Percentiles rank a stretch among this genome's conserved stretches.
Evolutionary conservation across 768 basidiomycete species (phyloP).

Genomic region (Pulveroboletus sp.): DNA sequence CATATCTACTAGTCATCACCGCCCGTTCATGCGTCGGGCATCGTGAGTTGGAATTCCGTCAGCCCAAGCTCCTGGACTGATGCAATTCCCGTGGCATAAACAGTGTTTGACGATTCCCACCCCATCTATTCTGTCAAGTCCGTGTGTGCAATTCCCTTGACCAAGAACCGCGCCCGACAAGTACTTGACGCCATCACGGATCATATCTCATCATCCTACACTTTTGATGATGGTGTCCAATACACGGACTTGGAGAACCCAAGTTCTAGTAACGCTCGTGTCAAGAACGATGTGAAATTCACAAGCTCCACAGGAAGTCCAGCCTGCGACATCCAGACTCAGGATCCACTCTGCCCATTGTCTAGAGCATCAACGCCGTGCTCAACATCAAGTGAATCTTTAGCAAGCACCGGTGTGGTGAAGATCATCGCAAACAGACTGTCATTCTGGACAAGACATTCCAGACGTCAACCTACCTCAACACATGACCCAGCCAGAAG

Average conservation of each 20-base stretch:
- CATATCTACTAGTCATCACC: conserved; percentile 74
- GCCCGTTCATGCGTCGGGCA: conserved; percentile 60
- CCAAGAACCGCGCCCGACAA: conserved; percentile 57
- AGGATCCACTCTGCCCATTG: conserved; percentile 21
- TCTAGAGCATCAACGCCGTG: conserved; percentile 54
- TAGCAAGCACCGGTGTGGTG: conserved; percentile 50
- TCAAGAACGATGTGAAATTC: conserved; percentile 49
- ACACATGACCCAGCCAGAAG: conserved; percentile 9
- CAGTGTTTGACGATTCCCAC: conserved; percentile 65
- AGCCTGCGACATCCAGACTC: background rate
- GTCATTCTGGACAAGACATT: conserved; percentile 72
- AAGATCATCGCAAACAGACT: conserved; percentile 63
- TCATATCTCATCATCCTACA: conserved; percentile 49
- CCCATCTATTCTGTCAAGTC: conserved; percentile 66
- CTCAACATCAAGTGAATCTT: conserved; percentile 41
- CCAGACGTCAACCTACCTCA: conserved; percentile 41
- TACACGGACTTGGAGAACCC: conserved; percentile 16
- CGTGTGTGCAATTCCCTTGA: conserved; percentile 70
- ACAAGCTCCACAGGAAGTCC: conserved; percentile 34
- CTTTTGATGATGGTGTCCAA: conserved; percentile 28
- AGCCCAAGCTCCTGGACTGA: conserved; percentile 2
- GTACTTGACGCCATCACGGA: conserved; percentile 51
- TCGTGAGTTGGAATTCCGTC: conserved; percentile 43
- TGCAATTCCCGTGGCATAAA: no score
- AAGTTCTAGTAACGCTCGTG: conserved; percentile 35